Evolutionary conservation across 1,284 basidiomycete species (phyloP).

Genomic region (Pseudozyma sp.): DNA sequence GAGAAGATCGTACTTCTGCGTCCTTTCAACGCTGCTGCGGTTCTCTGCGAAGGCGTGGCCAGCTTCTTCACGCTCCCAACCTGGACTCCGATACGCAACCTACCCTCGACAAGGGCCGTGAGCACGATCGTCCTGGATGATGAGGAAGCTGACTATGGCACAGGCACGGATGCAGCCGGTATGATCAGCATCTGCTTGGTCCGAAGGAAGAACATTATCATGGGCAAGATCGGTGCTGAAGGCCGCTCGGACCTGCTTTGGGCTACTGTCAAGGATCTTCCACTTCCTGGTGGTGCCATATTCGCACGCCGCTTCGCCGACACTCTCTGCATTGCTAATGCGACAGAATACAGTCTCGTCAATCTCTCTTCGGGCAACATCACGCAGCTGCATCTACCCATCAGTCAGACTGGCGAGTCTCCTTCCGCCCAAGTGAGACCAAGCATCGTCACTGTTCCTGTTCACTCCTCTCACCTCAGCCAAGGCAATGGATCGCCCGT

Average conservation of each 20-base stretch:
- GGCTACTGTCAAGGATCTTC: slow-evolving; percentile 54
- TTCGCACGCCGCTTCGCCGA: slow-evolving; percentile 60
- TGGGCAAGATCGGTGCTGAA: slow-evolving; percentile 54
- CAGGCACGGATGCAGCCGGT: slow-evolving; percentile 43
- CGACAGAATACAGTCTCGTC: slow-evolving; percentile 62
- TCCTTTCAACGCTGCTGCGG: slow-evolving; percentile 34
- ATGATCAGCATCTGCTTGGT: slow-evolving; percentile 63
- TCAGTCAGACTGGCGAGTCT: slow-evolving; percentile 60
- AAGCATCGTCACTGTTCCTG: slow-evolving; percentile 57
- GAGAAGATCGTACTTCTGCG: slow-evolving; percentile 47
- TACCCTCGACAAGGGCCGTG: slow-evolving; percentile 44
- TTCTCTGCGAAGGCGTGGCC: slow-evolving; percentile 49
- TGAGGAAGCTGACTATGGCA: slow-evolving; percentile 27
- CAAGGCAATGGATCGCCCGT: slow-evolving; percentile 24
- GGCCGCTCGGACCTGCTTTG: slow-evolving; percentile 52
- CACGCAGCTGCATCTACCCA: slow-evolving; percentile 63
- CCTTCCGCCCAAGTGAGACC: slow-evolving; percentile 62
- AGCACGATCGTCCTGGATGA: slow-evolving; percentile 51
- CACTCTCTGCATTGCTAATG: slow-evolving; percentile 62
- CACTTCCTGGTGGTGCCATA: slow-evolving; percentile 60
- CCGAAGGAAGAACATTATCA: slow-evolving; percentile 56
- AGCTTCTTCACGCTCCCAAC: slow-evolving; percentile 46
- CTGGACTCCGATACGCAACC: slow-evolving; percentile 33
- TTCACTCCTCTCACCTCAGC: not conserved
- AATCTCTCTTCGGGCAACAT: slow-evolving; percentile 50